Conservation (phyloP, 768 basidiomycete species). For the Suillus hirtellus region DNA sequence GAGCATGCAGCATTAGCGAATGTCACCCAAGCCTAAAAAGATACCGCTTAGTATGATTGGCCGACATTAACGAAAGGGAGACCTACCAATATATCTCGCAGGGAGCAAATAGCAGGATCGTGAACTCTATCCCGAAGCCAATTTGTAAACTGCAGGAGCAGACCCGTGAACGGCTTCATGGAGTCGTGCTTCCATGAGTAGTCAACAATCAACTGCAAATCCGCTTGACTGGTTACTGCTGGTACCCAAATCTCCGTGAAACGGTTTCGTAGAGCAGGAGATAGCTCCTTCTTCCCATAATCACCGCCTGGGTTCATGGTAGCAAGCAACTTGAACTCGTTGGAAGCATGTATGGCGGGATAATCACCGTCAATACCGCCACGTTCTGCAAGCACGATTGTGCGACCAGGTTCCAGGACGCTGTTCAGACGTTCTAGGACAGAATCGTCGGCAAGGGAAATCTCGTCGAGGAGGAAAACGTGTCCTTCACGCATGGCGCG, state of each 20-base stretch:
- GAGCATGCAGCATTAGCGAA: slow-evolving; percentile 71
- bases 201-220: slow-evolving; percentile 77
- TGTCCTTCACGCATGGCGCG: slow-evolving; percentile 86
- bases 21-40: slow-evolving; percentile 80
- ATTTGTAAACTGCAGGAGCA: slow-evolving; percentile 73
- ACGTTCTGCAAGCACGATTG: slow-evolving; percentile 89
- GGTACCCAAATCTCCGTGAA: slow-evolving; percentile 99
- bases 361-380: slow-evolving; percentile 75
- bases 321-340: slow-evolving; percentile 84
- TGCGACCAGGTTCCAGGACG: slow-evolving; percentile 89
- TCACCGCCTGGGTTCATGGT: slow-evolving; percentile 99
- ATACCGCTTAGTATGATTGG: background rate
- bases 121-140: slow-evolving; percentile 72
- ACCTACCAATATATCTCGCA: slow-evolving; percentile 87
- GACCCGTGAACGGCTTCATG: slow-evolving; percentile 55
- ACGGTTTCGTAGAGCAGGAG: slow-evolving; percentile 93
- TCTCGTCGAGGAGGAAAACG: slow-evolving; percentile 92
- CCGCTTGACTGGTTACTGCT: slow-evolving; percentile 65
- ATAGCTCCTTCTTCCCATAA: slow-evolving; percentile 98
- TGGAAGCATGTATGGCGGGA: slow-evolving; percentile 62
- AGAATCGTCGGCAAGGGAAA: slow-evolving; percentile 96
- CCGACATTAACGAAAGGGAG: background rate
- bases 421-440: slow-evolving; percentile 97
- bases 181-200: slow-evolving; percentile 62
- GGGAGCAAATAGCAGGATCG: slow-evolving; percentile 65